Evolutionary conservation across 2,329 filamentous ascomycete genomes (phyloP), one percentile per base, ranked within the genome.

Genomic region (Diaporthe velutina): DNA sequence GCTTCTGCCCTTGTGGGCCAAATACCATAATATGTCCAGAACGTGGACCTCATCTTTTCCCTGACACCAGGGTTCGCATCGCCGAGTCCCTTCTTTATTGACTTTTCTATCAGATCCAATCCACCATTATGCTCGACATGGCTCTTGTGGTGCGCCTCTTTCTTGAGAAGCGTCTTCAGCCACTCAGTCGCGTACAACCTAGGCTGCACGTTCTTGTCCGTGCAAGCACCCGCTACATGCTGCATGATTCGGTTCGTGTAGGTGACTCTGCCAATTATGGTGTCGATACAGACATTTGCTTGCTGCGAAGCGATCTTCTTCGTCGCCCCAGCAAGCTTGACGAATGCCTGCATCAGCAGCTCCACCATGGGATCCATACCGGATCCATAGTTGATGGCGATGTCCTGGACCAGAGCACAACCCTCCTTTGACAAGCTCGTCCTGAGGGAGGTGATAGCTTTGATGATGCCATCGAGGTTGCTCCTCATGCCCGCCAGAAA

Each of bases 171-270:
- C 1, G 93, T 97, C 83, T 93, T 94, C 40, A 98, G 85, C 97
- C 97, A 99, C 10, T 90, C 92, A 2, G 93, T 88, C 2, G 93
- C 93, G 83, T 93, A 98, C 1, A 91, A 90, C 76, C 97, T 92
- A 22, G 96, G 93, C 80, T 97, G 94, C 3, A 96, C 93, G 80
- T 98, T 98, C 86, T 98, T 98, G 85, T 99, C 96, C 82, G 97
- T 93, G 76, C 91, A 93, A 33, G 96, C 96, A 71, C 87, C 86
- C 86, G 92, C 94, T 64, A 98, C 87, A 80, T 98, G 96, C 82
- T 98, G 94, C 88, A 98, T 90, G 76, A 98, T 88, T 38, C 95
- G 93, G 75, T 88, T 86, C 76, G 90, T 96, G 84, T 96, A 98
- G 0, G 95, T 93, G 40, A 93, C 93, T 78, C 93, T 92, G 76